Evolutionary conservation across 129 eudicot species (phyloP).

Genomic region (Pulicaria dysenterica): DNA sequence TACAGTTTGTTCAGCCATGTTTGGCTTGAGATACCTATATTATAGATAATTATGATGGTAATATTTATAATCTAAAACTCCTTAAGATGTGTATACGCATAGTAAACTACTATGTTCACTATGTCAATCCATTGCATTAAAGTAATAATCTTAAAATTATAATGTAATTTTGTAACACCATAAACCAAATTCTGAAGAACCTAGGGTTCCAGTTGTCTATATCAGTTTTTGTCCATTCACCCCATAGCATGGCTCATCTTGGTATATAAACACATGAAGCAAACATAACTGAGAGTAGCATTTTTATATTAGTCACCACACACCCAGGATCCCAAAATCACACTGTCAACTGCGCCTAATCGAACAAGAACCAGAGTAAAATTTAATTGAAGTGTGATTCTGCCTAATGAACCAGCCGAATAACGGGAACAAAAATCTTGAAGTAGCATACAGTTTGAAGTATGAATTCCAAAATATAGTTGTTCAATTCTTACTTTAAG

Average conservation of each 20-base stretch:
- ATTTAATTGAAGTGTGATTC: too few relatives aligned
- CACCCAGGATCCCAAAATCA: background rate
- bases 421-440: background rate
- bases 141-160: background rate
- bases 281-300: too few relatives aligned
- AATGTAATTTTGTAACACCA: too few relatives aligned
- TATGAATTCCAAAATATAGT: background rate
- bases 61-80: background rate
- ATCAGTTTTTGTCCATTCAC: too few relatives aligned
- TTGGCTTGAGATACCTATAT: background rate
- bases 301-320: background rate
- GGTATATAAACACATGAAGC: too few relatives aligned
- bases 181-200: background rate
- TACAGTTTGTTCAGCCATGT: background rate
- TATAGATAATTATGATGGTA: background rate
- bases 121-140: background rate
- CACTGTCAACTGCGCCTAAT: background rate
- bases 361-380: too few relatives aligned
- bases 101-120: background rate
- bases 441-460: background rate
- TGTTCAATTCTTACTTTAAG: background rate
- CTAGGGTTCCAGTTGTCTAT: background rate
- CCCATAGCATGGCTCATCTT: background rate
- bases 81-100: background rate
- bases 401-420: background rate